Conservation (phyloP, 257 asterid genomes). For the Capsicum baccatum region DNA sequence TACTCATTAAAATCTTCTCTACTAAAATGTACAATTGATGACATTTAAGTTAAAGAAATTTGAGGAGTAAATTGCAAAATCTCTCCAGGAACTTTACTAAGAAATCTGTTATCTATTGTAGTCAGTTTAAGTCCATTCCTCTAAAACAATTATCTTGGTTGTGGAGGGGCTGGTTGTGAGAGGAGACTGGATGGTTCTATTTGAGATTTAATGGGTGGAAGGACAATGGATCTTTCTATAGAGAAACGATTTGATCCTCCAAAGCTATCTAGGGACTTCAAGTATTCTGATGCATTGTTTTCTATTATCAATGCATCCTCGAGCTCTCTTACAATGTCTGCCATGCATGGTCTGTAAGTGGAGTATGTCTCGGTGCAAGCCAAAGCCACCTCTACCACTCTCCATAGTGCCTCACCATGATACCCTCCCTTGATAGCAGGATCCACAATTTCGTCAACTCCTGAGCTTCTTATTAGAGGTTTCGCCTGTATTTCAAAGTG, state of each 20-base stretch:
- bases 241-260: slow-evolving; percentile 87
- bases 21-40: neutral
- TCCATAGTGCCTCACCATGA: slow-evolving; percentile 67
- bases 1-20: neutral
- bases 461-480: slow-evolving; percentile 71
- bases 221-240: slow-evolving; percentile 64
- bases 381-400: slow-evolving; percentile 80
- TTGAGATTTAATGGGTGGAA: slow-evolving; percentile 59
- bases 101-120: slow-evolving; percentile 2
- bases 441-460: slow-evolving; percentile 66
- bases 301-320: slow-evolving; percentile 84
- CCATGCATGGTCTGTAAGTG: slow-evolving; percentile 81
- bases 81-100: neutral
- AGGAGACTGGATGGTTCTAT: slow-evolving; percentile 54
- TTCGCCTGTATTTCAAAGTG: slow-evolving; percentile 60
- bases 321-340: slow-evolving; percentile 84
- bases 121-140: neutral
- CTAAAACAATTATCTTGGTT: slow-evolving; percentile 56
- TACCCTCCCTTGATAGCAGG: slow-evolving; percentile 56
- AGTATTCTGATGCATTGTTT: slow-evolving; percentile 60
- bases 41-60: neutral
- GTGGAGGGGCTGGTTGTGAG: slow-evolving; percentile 63
- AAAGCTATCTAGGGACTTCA: slow-evolving; percentile 57
- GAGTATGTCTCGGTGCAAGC: slow-evolving; percentile 89
- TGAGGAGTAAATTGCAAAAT: neutral